Evolutionary conservation across 2,329 filamentous ascomycete genomes (phyloP), one percentile per base, ranked within the genome.

Genomic region (Zymoseptoria pseudotritici): DNA sequence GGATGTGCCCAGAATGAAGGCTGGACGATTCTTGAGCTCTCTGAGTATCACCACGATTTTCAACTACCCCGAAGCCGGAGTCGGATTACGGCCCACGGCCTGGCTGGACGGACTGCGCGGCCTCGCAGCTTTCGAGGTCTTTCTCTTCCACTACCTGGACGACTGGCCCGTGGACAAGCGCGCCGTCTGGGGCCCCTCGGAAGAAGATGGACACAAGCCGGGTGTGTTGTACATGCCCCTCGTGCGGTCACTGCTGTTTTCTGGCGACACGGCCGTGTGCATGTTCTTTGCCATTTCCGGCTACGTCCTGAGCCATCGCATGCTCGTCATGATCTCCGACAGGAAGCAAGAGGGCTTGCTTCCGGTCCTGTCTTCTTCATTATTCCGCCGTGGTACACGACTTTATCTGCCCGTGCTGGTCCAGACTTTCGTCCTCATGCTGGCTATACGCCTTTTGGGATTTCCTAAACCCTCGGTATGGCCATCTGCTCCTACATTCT

Each of bases 201-300:
- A 8, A 9, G 26, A 29, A 29, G 29, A 63, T 36, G 59, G 56
- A 21, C 54, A 65, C 10, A 56, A 60, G 13, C 75, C 84, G 1
- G 53, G 36, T 5, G 56, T 55, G 58, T 61, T 57, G 51, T 57
- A 58, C 31, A 29, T 53, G 21, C 83, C 82, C 7, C 77, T 84
- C 61, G 58, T 85, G 19, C 76, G 82, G 13, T 73, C 85, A 3
- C 75, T 81, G 60, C 84, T 80, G 56, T 83, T 82, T 0, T 81
- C 80, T 2, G 64, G 63, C 7, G 58, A 61, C 53, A 78, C 82
- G 0, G 82, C 82, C 65, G 83, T 86, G 49, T 82, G 79, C 70
- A 72, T 85, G 64, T 86, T 86, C 75, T 86, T 85, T 68, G 79
- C 85, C 66, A 82, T 86, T 52, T 84, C 82, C 0, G 83, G 83